phyloP scores from a whole-genome alignment of 192 early-diverging fungal species.

The Lunasporangiospora selenospora region DNA sequence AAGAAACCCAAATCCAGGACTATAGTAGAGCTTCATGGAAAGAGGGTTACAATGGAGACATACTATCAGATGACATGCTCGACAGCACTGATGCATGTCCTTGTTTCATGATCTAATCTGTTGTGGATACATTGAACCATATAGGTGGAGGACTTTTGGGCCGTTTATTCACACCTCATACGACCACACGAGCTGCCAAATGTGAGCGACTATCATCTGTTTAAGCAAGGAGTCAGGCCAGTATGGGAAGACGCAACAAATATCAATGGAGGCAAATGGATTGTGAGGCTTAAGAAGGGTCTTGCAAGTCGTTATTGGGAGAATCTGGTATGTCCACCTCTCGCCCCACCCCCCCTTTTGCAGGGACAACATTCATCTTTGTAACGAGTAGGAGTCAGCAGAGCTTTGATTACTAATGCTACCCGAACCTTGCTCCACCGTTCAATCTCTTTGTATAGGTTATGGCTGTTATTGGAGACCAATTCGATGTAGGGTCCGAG shows the following conservation, averaged over 20 bases:
- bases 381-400: not conserved
- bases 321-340: conserved; percentile 61
- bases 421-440: conserved; percentile 6
- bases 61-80: no score
- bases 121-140: no score
- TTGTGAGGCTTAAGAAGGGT: conserved; percentile 91
- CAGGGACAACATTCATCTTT: no score
- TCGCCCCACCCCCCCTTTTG: no score
- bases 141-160: conserved; percentile 84
- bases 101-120: not conserved
- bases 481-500: conserved; percentile 87
- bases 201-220: conserved; percentile 92
- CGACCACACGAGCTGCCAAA: conserved; percentile 85
- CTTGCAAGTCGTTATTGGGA: conserved; percentile 94
- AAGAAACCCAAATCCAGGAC: conserved; percentile 12
- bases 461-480: conserved; percentile 89
- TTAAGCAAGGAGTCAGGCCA: conserved; percentile 90
- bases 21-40: no score
- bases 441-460: conserved; percentile 59
- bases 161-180: conserved; percentile 77
- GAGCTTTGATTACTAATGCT: not conserved
- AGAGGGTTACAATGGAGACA: no score
- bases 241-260: conserved; percentile 96
- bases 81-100: no score
- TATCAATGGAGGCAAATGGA: conserved; percentile 95